Percentiles rank a stretch among this genome's conserved stretches.
Evolutionary conservation across 2,329 filamentous ascomycete species (phyloP).

Genomic region (Hypomyces rosellus): DNA sequence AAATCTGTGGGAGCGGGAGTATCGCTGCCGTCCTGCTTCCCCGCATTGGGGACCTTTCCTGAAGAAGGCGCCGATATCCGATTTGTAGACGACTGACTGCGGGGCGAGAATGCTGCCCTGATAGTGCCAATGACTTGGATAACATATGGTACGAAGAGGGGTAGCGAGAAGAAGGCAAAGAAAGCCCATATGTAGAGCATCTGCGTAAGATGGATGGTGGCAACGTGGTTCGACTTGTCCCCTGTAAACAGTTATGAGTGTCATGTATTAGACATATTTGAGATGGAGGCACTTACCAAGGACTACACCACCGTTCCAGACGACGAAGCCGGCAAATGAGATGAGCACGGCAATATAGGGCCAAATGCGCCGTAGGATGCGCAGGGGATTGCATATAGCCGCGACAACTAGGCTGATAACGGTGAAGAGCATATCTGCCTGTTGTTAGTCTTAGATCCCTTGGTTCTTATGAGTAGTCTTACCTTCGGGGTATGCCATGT

Average conservation of each 20-base stretch:
- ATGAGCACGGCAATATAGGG: slow-evolving; percentile 57
- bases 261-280: background rate
- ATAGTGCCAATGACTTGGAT: slow-evolving; percentile 29
- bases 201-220: slow-evolving; percentile 81
- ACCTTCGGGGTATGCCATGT: slow-evolving; percentile 46
- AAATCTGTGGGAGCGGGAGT: background rate
- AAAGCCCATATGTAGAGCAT: slow-evolving; percentile 95
- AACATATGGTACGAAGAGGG: slow-evolving; percentile 55
- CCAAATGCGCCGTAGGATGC: slow-evolving; percentile 44
- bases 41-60: background rate
- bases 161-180: slow-evolving; percentile 81
- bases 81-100: background rate
- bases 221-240: slow-evolving; percentile 90
- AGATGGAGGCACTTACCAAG: slow-evolving; percentile 52
- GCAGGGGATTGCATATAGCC: slow-evolving; percentile 41
- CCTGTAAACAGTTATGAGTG: slow-evolving; percentile 40
- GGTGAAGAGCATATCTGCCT: slow-evolving; percentile 48
- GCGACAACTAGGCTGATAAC: slow-evolving; percentile 59
- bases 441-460: slow-evolving; percentile 12
- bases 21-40: background rate
- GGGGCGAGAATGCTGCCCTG: background rate
- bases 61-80: background rate
- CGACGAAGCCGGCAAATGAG: slow-evolving; percentile 67
- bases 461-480: slow-evolving; percentile 12
- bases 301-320: slow-evolving; percentile 87